Percentiles rank a stretch among this genome's conserved stretches.
phyloP scores from a whole-genome alignment of 164 flowering plant species.

The Tetrastigma voinierianum region DNA sequence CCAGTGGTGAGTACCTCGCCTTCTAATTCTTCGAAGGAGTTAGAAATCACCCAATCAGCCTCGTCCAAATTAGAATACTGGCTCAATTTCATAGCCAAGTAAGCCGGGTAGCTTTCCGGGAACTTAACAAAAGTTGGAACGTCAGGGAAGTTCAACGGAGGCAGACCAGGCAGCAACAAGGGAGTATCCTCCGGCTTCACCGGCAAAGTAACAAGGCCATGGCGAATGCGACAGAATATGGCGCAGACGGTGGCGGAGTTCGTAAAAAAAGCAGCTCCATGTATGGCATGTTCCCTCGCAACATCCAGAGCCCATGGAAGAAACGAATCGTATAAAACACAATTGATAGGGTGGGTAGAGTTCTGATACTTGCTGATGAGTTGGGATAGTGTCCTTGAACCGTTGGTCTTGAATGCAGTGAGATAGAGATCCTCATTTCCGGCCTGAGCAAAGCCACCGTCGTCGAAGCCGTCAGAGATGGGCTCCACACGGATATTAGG shows the following conservation, averaged over 20 bases:
- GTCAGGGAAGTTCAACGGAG: constrained; percentile 23
- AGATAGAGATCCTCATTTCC: constrained; percentile 11
- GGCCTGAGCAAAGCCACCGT: constrained; percentile 20
- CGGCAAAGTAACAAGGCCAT: constrained; percentile 23
- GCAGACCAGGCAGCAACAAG: constrained; percentile 25
- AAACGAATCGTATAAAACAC: constrained; percentile 34
- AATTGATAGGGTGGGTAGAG: constrained; percentile 16
- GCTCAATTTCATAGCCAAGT: constrained; percentile 29
- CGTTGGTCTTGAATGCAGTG: constrained; percentile 22
- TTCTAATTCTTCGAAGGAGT: constrained; percentile 45
- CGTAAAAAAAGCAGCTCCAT: constrained; percentile 39
- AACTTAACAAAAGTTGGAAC: constrained; percentile 36
- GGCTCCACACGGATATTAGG: constrained; percentile 19
- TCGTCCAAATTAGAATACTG: constrained; percentile 33
- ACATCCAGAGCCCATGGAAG: constrained; percentile 34
- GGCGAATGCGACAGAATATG: constrained; percentile 20
- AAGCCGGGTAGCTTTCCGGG: constrained; percentile 37
- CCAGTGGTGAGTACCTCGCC: constrained; percentile 21
- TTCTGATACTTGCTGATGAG: constrained; percentile 16
- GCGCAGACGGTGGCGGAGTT: constrained; percentile 24
- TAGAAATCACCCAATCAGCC: constrained; percentile 42
- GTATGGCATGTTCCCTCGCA: constrained; percentile 22
- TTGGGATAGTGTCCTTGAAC: constrained; percentile 31
- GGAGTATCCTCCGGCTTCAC: constrained; percentile 15
- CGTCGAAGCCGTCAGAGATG: constrained; percentile 42